These are phyloP conservation scores for Aspergillus novoparasiticus DNA, from an alignment of 2,329 filamentous ascomycete genomes.

Conservation along the genomic window DNA sequence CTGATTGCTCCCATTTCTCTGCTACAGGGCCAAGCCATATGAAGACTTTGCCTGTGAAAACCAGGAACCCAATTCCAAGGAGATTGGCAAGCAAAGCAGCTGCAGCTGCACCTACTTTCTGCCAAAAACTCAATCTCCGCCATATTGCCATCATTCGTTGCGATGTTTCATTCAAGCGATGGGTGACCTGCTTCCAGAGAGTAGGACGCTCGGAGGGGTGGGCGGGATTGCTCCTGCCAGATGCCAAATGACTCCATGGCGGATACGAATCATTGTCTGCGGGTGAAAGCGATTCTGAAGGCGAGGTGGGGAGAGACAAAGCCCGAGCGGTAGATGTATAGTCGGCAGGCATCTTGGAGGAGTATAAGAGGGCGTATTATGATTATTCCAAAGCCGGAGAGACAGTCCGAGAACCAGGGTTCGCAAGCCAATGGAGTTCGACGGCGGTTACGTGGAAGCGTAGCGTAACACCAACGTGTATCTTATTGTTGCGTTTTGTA, in stretches of 20 bases:
- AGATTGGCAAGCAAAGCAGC: conserved; percentile 56
- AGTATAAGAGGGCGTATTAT: neutral
- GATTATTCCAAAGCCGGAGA: neutral
- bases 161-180: conserved; percentile 38
- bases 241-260: conserved; percentile 54
- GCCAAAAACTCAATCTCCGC: conserved; percentile 51
- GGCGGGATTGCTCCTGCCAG: conserved; percentile 44
- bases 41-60: conserved; percentile 82
- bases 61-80: conserved; percentile 67
- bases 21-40: conserved; percentile 72
- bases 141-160: conserved; percentile 38
- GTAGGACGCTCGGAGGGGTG: conserved; percentile 35
- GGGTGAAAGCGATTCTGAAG: conserved; percentile 49
- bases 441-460: neutral
- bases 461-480: neutral
- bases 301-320: conserved; percentile 54
- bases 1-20: conserved; percentile 72
- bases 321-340: conserved; percentile 56
- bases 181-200: conserved; percentile 43
- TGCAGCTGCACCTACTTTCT: conserved; percentile 61
- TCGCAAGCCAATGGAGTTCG: neutral
- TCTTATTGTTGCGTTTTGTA: neutral
- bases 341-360: conserved; percentile 47
- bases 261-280: conserved; percentile 47
- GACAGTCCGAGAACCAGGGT: neutral